Base-by-base conservation (phyloP, 805 yeast species). In the Pichia membranifaciens region DNA sequence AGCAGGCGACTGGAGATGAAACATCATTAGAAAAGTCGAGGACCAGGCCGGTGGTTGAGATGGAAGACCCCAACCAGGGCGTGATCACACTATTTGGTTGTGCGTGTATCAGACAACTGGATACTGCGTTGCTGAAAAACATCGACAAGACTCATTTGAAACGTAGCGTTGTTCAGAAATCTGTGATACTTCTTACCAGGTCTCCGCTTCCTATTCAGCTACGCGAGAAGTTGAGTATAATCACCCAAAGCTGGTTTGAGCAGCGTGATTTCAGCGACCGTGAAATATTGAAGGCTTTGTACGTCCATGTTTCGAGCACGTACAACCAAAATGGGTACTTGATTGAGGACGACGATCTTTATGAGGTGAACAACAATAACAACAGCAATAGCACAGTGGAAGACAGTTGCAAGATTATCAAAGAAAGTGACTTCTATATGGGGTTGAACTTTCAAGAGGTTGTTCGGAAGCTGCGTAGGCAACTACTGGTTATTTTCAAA, bases 191-290 rank as follows among this genome's bases (percentile, higher is more conserved):
- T 34, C 76, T 93, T n/a, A 58, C 67, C 0, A 75, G 87, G 49
- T 84, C 84, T 61, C 98, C 99, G 1, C 79, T 93, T 2, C 88
- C 87, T 59, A 84, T 86, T 13, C 95, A 89, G 51, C 79, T 93
- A 48, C 85, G 84, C 58, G 97, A 93, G 57, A 93, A 93, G 63
- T 68, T 93, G 52, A 84, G 95, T 41, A 87, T 93, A 22, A 87
- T 91, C 28, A 90, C 98, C 0, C 79, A 82, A 50, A 84, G 89
- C 1, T 91, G 82, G 64, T 93, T 93, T 60, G 72, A 79, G 43
- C 99, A 93, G 60, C 78, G 75, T 41, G 80, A 85, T 60, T 87
- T 93, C 56, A 71, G 73, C 25, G 95, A 93, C 64, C 75, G 75
- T 50, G 70, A 74, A 4, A 74, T 91, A 22, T 74, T 91, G 33